phyloP scores from a whole-genome alignment of 805 yeast genomes.

The Schwanniomyces pseudopolymorphus region DNA sequence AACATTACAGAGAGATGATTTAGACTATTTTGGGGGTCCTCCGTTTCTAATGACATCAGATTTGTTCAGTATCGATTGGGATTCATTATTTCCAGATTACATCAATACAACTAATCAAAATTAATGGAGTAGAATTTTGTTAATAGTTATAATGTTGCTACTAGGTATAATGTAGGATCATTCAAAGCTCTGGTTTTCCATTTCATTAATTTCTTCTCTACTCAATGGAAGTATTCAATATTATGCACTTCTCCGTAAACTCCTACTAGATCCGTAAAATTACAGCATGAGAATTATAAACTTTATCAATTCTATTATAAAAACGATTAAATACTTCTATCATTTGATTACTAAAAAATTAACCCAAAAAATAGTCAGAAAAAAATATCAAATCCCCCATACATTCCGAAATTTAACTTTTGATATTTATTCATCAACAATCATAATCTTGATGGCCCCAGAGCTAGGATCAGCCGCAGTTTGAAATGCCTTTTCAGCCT shows the following conservation, averaged over 20 bases:
- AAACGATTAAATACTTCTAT: too few species aligned
- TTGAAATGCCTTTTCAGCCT: conserved; percentile 9
- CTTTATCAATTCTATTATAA: too few species aligned
- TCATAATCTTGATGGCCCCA: conserved; percentile 9
- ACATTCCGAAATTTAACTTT: too few species aligned
- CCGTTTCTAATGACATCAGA: conserved; percentile 1
- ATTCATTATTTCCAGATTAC: conserved; percentile 1
- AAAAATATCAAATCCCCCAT: not conserved
- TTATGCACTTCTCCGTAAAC: too few species aligned
- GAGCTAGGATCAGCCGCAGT: conserved; percentile 6
- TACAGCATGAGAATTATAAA: too few species aligned
- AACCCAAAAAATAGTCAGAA: too few species aligned
- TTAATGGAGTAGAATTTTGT: too few species aligned
- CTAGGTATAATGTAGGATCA: not conserved
- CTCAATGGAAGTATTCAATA: too few species aligned
- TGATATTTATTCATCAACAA: conserved; percentile 3
- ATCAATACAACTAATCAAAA: not conserved
- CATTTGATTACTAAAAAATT: too few species aligned
- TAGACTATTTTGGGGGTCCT: not conserved
- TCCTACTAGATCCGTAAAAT: too few species aligned
- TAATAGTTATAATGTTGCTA: too few species aligned
- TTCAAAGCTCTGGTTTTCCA: not conserved
- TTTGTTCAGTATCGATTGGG: not conserved
- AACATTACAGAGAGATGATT: not conserved
- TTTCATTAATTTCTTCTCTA: too few species aligned